Conservation (phyloP, 192 early-diverging fungal genomes). For the Globomyces pollinis-pini region DNA sequence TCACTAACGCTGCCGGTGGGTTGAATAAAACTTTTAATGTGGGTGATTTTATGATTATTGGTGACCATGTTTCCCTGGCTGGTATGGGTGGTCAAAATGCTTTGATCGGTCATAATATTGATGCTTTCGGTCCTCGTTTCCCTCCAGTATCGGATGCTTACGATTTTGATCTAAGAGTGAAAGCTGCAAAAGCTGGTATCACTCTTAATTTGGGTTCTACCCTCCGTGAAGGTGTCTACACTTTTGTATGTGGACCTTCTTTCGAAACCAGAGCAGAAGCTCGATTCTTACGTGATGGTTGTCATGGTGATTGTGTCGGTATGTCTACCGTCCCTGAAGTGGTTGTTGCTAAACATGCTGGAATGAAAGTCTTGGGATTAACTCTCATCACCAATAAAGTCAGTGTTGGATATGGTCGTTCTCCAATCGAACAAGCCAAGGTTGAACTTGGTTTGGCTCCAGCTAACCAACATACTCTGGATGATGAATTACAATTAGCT, state of each 20-base stretch:
- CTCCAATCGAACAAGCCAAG: conserved; percentile 30
- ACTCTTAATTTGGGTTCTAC: conserved; percentile 34
- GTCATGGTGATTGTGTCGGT: conserved; percentile 79
- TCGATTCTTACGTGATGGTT: conserved; percentile 46
- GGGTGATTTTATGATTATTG: conserved; percentile 77
- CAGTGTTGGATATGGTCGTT: conserved; percentile 27
- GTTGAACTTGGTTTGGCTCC: not conserved
- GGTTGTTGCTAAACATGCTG: conserved; percentile 75
- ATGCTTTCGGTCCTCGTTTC: conserved; percentile 77
- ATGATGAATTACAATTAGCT: conserved; percentile 35
- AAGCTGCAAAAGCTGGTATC: conserved; percentile 57
- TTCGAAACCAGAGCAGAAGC: conserved; percentile 85
- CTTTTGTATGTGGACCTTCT: conserved; percentile 74
- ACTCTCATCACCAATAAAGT: conserved; percentile 73
- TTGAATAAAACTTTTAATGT: conserved; percentile 66
- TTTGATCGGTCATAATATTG: conserved; percentile 77
- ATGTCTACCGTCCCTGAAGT: conserved; percentile 89
- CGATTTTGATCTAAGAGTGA: conserved; percentile 63
- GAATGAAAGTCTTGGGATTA: conserved; percentile 70
- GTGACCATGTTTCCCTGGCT: conserved; percentile 45
- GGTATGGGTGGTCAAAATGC: conserved; percentile 46
- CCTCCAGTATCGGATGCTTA: conserved; percentile 82
- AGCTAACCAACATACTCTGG: conserved; percentile 9
- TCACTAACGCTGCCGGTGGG: conserved; percentile 83
- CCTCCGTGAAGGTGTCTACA: conserved; percentile 75